These are phyloP conservation scores for Rhododendron kiyosumense DNA, from an alignment of 148 eudicot species.

Conservation along the genomic window DNA sequence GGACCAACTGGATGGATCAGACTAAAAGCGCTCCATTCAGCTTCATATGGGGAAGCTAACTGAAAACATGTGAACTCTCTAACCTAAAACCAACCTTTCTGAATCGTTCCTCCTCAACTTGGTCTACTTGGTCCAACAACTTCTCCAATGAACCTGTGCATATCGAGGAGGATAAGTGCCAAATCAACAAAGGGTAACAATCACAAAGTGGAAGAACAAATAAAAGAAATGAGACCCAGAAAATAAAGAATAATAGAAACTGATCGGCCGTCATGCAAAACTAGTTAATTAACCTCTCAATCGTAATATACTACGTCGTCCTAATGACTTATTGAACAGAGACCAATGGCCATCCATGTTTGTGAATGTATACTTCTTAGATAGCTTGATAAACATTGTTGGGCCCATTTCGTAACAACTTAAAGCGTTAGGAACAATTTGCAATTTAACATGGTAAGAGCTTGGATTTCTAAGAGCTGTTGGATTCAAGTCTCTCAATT, in stretches of 20 bases:
- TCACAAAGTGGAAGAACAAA: background rate
- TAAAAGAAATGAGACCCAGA: background rate
- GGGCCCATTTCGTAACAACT: background rate
- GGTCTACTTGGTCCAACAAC: constrained; percentile 60
- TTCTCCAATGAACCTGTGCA: constrained; percentile 61
- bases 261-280: background rate
- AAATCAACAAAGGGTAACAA: background rate
- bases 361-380: background rate
- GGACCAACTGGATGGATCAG: background rate
- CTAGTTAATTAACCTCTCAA: background rate
- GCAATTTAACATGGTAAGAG: background rate
- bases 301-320: background rate
- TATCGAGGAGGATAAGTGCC: background rate
- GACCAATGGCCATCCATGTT: background rate
- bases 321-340: background rate
- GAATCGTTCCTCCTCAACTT: constrained; percentile 64
- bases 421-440: background rate
- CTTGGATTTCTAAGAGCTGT: background rate
- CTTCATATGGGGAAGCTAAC: background rate
- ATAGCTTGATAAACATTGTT: background rate
- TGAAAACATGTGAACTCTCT: background rate
- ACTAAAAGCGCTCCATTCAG: background rate
- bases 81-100: constrained; percentile 45
- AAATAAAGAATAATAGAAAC: background rate
- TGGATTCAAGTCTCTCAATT: background rate